Evolutionary conservation across 1,284 basidiomycete genomes (phyloP).

Genomic region (Neotropicomus parvogracilis): DNA sequence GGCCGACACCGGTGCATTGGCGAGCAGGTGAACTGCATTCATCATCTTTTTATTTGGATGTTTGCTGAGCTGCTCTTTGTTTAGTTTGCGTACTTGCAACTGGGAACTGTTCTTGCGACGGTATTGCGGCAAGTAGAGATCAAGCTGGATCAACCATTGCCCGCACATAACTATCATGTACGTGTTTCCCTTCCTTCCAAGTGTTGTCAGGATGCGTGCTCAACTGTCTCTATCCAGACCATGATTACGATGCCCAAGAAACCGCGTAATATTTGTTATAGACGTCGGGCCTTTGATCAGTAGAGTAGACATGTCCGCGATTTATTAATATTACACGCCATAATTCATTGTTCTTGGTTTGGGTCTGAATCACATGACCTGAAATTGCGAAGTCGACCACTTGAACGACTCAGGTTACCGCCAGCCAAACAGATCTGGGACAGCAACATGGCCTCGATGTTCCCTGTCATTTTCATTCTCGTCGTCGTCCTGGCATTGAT

Average conservation of each 20-base stretch:
- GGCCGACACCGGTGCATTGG: conserved; percentile 94
- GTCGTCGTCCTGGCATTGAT: conserved; percentile 62
- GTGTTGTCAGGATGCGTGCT: background rate
- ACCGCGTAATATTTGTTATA: conserved; percentile 48
- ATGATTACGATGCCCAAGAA: conserved; percentile 69
- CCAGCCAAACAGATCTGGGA: background rate
- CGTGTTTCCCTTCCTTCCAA: conserved; percentile 32
- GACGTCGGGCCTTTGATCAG: conserved; percentile 39
- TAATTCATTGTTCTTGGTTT: background rate
- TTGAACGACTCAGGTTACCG: too few relatives aligned
- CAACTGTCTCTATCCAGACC: conserved; percentile 39
- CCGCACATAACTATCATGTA: conserved; percentile 88
- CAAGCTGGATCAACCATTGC: conserved; percentile 63
- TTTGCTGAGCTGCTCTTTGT: conserved; percentile 12
- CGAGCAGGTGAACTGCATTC: conserved; percentile 65
- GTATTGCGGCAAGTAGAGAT: conserved; percentile 79
- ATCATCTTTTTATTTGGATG: background rate
- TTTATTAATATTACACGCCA: conserved; percentile 11
- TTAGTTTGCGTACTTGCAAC: conserved; percentile 93
- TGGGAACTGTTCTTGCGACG: conserved; percentile 80
- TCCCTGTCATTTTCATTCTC: conserved; percentile 54
- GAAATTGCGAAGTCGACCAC: background rate
- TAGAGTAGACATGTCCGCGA: conserved; percentile 7
- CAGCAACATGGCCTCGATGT: conserved; percentile 47
- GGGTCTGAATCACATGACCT: conserved; percentile 12